phyloP scores from a whole-genome alignment of 305 asterid species.

The Coffea humblotiana region DNA sequence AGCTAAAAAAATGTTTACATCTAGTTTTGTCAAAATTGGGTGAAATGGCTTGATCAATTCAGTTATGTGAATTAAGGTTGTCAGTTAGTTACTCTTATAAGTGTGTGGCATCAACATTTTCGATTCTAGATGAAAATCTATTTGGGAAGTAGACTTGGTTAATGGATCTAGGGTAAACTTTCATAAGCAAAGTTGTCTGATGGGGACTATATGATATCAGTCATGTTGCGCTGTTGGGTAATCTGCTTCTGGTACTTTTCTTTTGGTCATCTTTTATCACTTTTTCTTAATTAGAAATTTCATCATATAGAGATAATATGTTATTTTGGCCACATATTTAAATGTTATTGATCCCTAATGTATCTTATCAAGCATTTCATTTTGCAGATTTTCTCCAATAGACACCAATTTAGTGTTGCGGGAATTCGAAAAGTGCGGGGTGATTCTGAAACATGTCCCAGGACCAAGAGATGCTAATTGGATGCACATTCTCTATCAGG shows the following conservation, averaged over 20 bases:
- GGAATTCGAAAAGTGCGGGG: slow-evolving; percentile 92
- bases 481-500: slow-evolving; percentile 99
- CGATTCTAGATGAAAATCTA: neutral
- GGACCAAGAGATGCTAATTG: slow-evolving; percentile 97
- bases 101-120: neutral
- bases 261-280: neutral
- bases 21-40: neutral
- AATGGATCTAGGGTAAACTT: neutral
- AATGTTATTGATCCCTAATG: neutral
- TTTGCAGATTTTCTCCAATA: slow-evolving; percentile 75
- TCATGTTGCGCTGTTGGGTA: neutral
- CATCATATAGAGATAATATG: neutral
- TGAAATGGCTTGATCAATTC: neutral
- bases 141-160: neutral
- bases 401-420: slow-evolving; percentile 88
- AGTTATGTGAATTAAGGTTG: neutral
- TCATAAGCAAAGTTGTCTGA: neutral
- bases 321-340: neutral
- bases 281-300: neutral
- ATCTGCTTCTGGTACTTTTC: neutral
- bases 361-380: slow-evolving; percentile 16
- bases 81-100: neutral
- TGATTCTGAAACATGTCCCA: slow-evolving; percentile 85
- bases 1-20: neutral
- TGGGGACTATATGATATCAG: neutral